Percentiles rank a stretch among this genome's conserved stretches.
phyloP scores from a whole-genome alignment of 768 basidiomycete species.

The Kwoniella dejecticola region DNA sequence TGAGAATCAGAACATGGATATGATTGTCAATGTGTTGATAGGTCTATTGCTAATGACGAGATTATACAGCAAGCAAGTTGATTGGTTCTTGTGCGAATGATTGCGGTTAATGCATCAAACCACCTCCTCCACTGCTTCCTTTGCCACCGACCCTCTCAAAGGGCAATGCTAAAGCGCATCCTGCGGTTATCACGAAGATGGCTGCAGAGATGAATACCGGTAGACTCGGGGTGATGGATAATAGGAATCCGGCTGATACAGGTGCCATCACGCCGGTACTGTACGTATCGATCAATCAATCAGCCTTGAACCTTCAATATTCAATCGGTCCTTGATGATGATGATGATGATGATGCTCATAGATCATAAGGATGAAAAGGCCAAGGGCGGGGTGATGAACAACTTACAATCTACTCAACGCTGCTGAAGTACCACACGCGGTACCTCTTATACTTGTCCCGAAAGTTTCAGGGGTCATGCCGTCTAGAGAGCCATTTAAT shows the following conservation, averaged over 20 bases:
- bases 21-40: no score
- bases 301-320: background rate
- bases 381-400: no score
- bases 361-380: no score
- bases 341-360: no score
- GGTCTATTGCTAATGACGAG: background rate
- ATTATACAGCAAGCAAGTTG: background rate
- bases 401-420: slow-evolving; percentile 51
- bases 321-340: no score
- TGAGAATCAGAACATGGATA: no score
- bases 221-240: slow-evolving; percentile 44
- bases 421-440: slow-evolving; percentile 54
- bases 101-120: slow-evolving; percentile 27
- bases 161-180: slow-evolving; percentile 47
- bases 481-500: slow-evolving; percentile 33
- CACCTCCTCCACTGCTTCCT: slow-evolving; percentile 28
- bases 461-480: slow-evolving; percentile 55
- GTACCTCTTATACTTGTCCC: slow-evolving; percentile 52
- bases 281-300: background rate
- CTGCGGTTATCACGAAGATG: slow-evolving; percentile 47
- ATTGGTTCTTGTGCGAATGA: no score
- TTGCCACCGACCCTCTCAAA: slow-evolving; percentile 46
- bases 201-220: slow-evolving; percentile 48
- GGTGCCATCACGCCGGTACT: slow-evolving; percentile 53
- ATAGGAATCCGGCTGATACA: slow-evolving; percentile 46